Percentiles rank a stretch among this genome's conserved stretches.
These are phyloP conservation scores for Chlamydomonas reinhardtii DNA, from an alignment of 163 green algal genomes.

Conservation along the genomic window DNA sequence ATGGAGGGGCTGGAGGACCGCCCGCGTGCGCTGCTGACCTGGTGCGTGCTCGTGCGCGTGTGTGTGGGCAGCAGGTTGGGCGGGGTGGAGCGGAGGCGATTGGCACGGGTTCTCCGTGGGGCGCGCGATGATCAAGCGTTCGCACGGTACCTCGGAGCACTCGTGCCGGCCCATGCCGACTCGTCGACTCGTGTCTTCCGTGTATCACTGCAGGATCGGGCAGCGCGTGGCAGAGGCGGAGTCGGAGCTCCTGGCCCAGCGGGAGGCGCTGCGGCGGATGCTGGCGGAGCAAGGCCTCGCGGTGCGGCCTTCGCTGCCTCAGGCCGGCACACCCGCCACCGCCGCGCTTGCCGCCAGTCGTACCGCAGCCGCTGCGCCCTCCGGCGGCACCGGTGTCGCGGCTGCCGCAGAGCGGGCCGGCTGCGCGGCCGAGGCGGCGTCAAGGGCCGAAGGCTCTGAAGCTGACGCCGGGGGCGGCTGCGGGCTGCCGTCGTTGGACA, in stretches of 20 bases:
- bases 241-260: background rate
- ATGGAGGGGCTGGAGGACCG: background rate
- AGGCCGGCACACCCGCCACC: no score
- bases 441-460: no score
- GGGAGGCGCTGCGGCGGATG: constrained; percentile 1
- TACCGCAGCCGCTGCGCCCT: background rate
- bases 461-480: background rate
- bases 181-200: no score
- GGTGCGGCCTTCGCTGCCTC: no score
- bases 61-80: background rate
- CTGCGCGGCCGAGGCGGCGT: no score
- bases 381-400: no score
- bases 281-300: constrained; percentile 9
- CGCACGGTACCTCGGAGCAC: no score
- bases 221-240: background rate
- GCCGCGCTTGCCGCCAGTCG: background rate
- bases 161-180: no score
- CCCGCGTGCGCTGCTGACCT: constrained; percentile 1
- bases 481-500: constrained; percentile 16
- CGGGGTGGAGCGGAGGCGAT: no score
- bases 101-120: no score
- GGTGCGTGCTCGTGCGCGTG: constrained; percentile 13
- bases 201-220: background rate
- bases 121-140: no score
- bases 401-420: no score